Conservation (phyloP, 1,284 basidiomycete genomes). For the Ustilago esculenta region DNA sequence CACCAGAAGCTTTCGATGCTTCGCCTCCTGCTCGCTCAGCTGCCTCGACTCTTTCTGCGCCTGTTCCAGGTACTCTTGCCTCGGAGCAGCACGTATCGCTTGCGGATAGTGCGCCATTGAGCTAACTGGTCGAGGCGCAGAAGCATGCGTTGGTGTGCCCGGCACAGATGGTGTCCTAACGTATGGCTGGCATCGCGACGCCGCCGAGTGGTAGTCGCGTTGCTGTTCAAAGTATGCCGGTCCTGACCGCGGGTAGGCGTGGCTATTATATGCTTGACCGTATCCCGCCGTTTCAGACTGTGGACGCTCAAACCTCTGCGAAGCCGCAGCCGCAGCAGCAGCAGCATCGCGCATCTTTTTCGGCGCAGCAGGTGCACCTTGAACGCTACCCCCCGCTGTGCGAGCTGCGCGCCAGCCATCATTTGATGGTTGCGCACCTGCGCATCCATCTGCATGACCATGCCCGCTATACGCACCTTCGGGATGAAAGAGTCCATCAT, state of each 20-base stretch:
- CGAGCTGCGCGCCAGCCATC: not conserved
- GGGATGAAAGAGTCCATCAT: no score
- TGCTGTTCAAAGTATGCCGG: constrained; percentile 1
- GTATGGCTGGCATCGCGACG: constrained; percentile 11
- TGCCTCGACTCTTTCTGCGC: constrained; percentile 6
- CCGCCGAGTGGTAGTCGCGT: constrained; percentile 12
- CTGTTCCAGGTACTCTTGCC: constrained; percentile 18
- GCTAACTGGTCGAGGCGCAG: not conserved
- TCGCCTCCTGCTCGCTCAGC: constrained; percentile 17
- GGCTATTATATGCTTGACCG: no score
- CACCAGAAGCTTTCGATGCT: constrained; percentile 70
- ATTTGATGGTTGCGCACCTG: not conserved
- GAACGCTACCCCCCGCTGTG: not conserved
- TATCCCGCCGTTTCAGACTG: no score
- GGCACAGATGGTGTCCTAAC: not conserved
- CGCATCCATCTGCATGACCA: no score
- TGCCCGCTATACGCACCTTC: no score
- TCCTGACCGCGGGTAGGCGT: not conserved
- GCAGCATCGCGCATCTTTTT: constrained; percentile 24
- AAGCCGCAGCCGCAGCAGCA: not conserved
- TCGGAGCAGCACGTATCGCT: constrained; percentile 25
- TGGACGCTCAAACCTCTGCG: not conserved
- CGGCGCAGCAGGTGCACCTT: constrained; percentile 19
- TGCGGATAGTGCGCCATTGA: constrained; percentile 6
- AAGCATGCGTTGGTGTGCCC: not conserved